Base-by-base conservation (phyloP, 2,329 filamentous ascomycete species). In the Pseudogymnoascus verrucosus region DNA sequence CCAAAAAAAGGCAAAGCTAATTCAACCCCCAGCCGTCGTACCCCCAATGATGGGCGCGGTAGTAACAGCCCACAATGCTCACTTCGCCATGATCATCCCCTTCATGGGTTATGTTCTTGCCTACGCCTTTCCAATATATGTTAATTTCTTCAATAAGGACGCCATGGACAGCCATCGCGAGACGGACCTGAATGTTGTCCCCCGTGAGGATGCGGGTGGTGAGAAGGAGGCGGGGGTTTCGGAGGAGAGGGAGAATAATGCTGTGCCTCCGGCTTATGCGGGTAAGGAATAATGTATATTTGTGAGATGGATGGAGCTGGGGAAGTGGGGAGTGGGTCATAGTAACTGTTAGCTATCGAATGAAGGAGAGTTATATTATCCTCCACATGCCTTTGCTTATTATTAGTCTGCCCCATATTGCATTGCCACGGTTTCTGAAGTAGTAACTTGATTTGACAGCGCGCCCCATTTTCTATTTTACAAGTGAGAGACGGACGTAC, bases 21-120 rank as follows among this genome's bases (percentile, higher is more conserved):
- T 19, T 19, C 19, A 19, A 19, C 19, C 19, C 19, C 19, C 3
- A 54, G 44, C 89, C 2, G 81, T 83, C 28, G 87, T 92, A 4
- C 89, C 89, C 0, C 86, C 89, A 0, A 77, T 92, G 40, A 81
- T 87, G 1, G 89, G 88, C 37, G 82, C 80, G 11, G 87, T 86
- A 1, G 84, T 87, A 5, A 89, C 92, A 40, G 79, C 79, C 3
- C 31, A 39, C 16, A 39, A 39, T 3, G 31, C 31, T 5, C 57
- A 60, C 14, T 36, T 60, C 2, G 23, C 60, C 14, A 39, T 62
- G 23, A 61, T 47, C n/a, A 40, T 31, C 14, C 59, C 23, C 16
- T 40, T 60, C 11, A 60, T 60, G 28, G 69, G 69, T 14, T 71
- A 68, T 54, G 64, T 64, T 2, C 64, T 69, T 19, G 66, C 60